Evolutionary conservation across 2,329 filamentous ascomycete genomes (phyloP), one percentile per base, ranked within the genome.

Genomic region (Botrytis byssoidea): DNA sequence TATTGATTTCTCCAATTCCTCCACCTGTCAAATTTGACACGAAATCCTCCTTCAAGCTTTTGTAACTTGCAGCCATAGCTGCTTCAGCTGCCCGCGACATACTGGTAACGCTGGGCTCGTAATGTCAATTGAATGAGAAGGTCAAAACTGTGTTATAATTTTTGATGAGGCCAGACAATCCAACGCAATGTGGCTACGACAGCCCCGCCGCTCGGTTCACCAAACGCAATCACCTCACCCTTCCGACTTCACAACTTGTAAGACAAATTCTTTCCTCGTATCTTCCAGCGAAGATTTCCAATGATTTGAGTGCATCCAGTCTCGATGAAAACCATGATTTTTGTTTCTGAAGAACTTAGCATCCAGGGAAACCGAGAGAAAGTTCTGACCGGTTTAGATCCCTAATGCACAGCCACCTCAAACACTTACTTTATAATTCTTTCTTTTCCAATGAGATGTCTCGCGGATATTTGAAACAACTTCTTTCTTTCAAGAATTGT

Each of bases 1-100:
- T 88, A 82, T 95, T 95, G 84, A 99, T 95, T 82, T 99, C 96
- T 78, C 87, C 85, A 75, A 97, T 90, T 46, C 90, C 88, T 74
- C 96, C 94, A 59, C 96, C 96, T 10, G 92, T 91, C 44, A 97
- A 89, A 82, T 94, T 93, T 72, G 95, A 97, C 80, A 99, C 96
- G 82, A 97, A 97, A 81, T 94, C 94, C 86, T 97, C 95, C 85
- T 99, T 99, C 78, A 92, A 87, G 80, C 92, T 89, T 84, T 98
- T 99, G 86, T 98, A 97, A 83, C 87, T 91, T 74, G 83, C 83
- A 65, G 84, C 82, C 79, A 80, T 82, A 74, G 82, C 82, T 77
- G 82, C 77, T 76, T 80, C 77, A 64, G 78, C 77, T 77, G 77
- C 79, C 61, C 77, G 75, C 66, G 79, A 81, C 79, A 81, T 80